Evolutionary conservation across 805 yeast species (phyloP).

Genomic region (Pichia heedii): DNA sequence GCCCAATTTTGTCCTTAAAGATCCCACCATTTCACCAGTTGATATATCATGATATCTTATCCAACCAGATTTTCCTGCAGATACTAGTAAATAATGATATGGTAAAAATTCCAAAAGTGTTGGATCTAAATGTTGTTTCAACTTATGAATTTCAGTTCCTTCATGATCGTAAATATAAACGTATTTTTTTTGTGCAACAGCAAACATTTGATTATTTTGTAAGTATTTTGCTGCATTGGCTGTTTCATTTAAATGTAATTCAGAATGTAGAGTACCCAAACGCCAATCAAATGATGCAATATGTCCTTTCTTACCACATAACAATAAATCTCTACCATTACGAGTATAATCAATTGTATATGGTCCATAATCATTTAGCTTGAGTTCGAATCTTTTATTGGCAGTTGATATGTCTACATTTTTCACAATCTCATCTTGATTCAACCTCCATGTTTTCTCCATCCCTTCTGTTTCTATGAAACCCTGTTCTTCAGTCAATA

Average conservation of each 20-base stretch:
- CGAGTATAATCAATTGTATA: slow-evolving; percentile 73
- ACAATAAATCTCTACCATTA: slow-evolving; percentile 76
- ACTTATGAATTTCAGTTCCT: slow-evolving; percentile 86
- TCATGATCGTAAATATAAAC: slow-evolving; percentile 85
- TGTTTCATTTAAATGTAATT: slow-evolving; percentile 79
- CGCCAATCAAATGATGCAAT: slow-evolving; percentile 96
- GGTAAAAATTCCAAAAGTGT: slow-evolving; percentile 82
- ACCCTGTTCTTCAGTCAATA: slow-evolving; percentile 79
- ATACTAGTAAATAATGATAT: slow-evolving; percentile 77
- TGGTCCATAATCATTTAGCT: slow-evolving; percentile 76
- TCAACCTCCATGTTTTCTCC: slow-evolving; percentile 84
- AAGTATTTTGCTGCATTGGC: slow-evolving; percentile 83
- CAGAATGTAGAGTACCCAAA: slow-evolving; percentile 72
- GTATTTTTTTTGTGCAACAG: slow-evolving; percentile 94
- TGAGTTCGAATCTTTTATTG: slow-evolving; percentile 65
- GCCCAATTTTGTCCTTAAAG: slow-evolving; percentile 78
- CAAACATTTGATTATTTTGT: slow-evolving; percentile 89
- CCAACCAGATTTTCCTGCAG: slow-evolving; percentile 85
- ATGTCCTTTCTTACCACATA: slow-evolving; percentile 91
- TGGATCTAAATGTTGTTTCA: slow-evolving; percentile 83
- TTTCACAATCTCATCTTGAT: slow-evolving; percentile 66
- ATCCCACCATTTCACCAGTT: slow-evolving; percentile 80
- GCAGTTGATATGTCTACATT: slow-evolving; percentile 73
- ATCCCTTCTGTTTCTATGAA: slow-evolving; percentile 87
- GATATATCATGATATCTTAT: slow-evolving; percentile 92